Conservation (phyloP, 495 filamentous ascomycete genomes). For the Hypomontagnella monticulosa region DNA sequence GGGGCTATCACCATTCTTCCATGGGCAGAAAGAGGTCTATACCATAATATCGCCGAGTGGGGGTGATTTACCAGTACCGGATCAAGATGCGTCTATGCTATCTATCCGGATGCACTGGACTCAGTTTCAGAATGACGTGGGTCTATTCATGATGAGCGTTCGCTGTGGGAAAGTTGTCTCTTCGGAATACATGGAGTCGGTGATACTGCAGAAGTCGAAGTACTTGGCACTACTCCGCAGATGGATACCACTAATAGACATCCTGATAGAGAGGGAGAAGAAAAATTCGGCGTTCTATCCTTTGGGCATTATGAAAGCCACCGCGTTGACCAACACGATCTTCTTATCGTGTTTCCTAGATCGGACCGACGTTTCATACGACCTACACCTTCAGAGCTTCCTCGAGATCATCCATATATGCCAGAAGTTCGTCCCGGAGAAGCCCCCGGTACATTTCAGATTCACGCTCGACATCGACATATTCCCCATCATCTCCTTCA, state of each 20-base stretch:
- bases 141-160: constrained; percentile 34
- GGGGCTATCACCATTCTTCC: constrained; percentile 39
- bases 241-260: constrained; percentile 30
- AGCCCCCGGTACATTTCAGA: constrained; percentile 19
- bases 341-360: constrained; percentile 41
- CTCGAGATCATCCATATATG: constrained; percentile 29
- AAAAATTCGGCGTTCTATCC: constrained; percentile 7
- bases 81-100: constrained; percentile 9
- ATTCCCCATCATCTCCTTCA: constrained; percentile 37
- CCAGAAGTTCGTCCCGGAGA: constrained; percentile 20
- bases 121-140: constrained; percentile 35
- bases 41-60: background rate
- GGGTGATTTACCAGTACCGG: constrained; percentile 7
- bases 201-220: constrained; percentile 19
- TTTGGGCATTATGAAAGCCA: constrained; percentile 29
- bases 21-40: constrained; percentile 19
- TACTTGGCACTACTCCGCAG: constrained; percentile 19
- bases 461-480: constrained; percentile 37
- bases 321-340: constrained; percentile 18
- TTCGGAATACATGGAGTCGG: constrained; percentile 5
- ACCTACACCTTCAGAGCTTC: constrained; percentile 26
- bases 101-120: constrained; percentile 23
- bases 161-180: constrained; percentile 20
- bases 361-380: constrained; percentile 34
- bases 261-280: constrained; percentile 22